Evolutionary conservation across 2,329 filamentous ascomycete genomes (phyloP).

Genomic region (Gaeumannomyces sp.): DNA sequence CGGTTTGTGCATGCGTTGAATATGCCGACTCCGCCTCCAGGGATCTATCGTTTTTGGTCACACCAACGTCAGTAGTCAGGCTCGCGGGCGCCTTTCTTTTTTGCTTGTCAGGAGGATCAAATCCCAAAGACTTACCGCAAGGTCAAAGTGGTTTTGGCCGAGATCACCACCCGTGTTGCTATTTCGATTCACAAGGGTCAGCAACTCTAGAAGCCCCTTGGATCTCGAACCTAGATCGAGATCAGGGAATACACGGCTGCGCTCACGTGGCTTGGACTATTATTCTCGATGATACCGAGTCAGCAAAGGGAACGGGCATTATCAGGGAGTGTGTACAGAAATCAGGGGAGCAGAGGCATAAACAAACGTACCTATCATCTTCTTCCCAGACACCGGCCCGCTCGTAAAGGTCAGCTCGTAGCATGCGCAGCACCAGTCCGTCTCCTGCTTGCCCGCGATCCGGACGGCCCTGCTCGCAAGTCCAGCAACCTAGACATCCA

Average conservation of each 20-base stretch:
- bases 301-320: background rate
- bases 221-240: background rate
- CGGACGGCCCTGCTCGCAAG: constrained; percentile 31
- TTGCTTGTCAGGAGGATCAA: background rate
- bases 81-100: background rate
- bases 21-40: constrained; percentile 3
- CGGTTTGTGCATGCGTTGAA: constrained; percentile 9
- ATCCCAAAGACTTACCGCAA: constrained; percentile 29
- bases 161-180: constrained; percentile 30
- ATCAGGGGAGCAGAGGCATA: background rate
- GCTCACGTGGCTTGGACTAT: constrained; percentile 43
- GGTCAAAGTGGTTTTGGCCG: constrained; percentile 48
- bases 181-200: background rate
- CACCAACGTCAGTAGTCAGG: background rate
- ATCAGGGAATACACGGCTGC: background rate
- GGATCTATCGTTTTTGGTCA: background rate
- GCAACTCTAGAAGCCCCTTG: background rate
- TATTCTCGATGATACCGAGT: background rate
- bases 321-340: too few species aligned
- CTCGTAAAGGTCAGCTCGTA: constrained; percentile 56
- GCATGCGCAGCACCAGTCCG: constrained; percentile 46
- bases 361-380: constrained; percentile 34
- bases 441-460: constrained; percentile 36
- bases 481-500: background rate
- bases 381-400: constrained; percentile 47